These are phyloP conservation scores for Madurella fahalii DNA, from an alignment of 2,329 filamentous ascomycete species.

Conservation along the genomic window DNA sequence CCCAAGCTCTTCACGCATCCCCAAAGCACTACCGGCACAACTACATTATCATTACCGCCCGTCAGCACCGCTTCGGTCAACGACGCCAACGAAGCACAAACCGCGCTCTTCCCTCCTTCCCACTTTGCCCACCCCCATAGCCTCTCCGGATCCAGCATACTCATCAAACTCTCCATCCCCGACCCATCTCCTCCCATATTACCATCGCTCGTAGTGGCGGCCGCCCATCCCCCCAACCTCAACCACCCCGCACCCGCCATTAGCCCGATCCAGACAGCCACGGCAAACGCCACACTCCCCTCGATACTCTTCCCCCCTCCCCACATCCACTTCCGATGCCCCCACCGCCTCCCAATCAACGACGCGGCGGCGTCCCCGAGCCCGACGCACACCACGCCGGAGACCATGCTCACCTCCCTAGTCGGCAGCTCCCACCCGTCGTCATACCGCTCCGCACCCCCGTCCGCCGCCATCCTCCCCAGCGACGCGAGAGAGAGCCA, in stretches of 20 bases:
- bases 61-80: slow-evolving; percentile 93
- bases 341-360: slow-evolving; percentile 81
- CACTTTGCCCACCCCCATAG: slow-evolving; percentile 10
- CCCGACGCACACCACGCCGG: slow-evolving; percentile 89
- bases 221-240: slow-evolving; percentile 67
- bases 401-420: slow-evolving; percentile 83
- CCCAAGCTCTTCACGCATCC: slow-evolving; percentile 77
- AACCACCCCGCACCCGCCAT: slow-evolving; percentile 70
- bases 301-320: slow-evolving; percentile 94
- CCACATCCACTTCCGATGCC: slow-evolving; percentile 91
- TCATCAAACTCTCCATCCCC: slow-evolving; percentile 15
- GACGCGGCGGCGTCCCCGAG: slow-evolving; percentile 93
- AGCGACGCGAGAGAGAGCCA: slow-evolving; percentile 81
- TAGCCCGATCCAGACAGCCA: slow-evolving; percentile 73
- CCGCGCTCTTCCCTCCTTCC: slow-evolving; percentile 55
- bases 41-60: slow-evolving; percentile 96
- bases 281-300: slow-evolving; percentile 75
- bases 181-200: not conserved
- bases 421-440: slow-evolving; percentile 66
- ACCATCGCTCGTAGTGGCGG: not conserved
- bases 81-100: slow-evolving; percentile 77
- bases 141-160: slow-evolving; percentile 1
- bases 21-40: slow-evolving; percentile 92
- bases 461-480: slow-evolving; percentile 45
- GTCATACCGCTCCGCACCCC: not conserved